Conservation (phyloP, 306 rosid genomes). For the Cercis canadensis region DNA sequence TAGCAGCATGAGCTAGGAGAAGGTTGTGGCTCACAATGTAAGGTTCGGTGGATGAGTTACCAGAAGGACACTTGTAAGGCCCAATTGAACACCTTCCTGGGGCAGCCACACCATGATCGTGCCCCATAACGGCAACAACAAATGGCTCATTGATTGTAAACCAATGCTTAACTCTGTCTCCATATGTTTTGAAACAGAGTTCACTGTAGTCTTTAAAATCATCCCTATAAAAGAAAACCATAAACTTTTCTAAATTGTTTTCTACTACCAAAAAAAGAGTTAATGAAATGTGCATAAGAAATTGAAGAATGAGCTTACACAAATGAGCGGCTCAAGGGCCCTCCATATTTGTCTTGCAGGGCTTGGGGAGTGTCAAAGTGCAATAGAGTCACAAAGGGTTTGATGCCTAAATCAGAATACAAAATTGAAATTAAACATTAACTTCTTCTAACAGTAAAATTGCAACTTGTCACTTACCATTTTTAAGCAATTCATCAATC, state of each 20-base stretch:
- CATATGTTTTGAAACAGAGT: constrained; percentile 36
- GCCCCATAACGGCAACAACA: constrained; percentile 27
- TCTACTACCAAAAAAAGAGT: no score
- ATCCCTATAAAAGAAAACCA: constrained; percentile 20
- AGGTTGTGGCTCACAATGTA: constrained; percentile 45
- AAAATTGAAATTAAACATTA: background rate
- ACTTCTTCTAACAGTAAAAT: no score
- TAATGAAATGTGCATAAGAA: no score
- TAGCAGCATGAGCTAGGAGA: constrained; percentile 47
- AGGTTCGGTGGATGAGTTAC: constrained; percentile 48
- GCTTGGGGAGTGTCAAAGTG: constrained; percentile 52
- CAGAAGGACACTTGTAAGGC: constrained; percentile 18
- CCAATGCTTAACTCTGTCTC: constrained; percentile 51
- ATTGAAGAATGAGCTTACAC: constrained; percentile 45
- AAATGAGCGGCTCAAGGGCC: constrained; percentile 38
- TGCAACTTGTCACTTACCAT: background rate
- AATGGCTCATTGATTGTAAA: constrained; percentile 48
- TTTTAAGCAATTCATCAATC: constrained; percentile 14
- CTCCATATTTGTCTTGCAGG: constrained; percentile 44
- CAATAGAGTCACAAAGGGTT: constrained; percentile 43
- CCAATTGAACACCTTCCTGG: constrained; percentile 46
- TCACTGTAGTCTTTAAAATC: constrained; percentile 45
- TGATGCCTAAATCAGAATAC: constrained; percentile 33
- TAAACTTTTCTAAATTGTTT: no score
- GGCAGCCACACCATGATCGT: constrained; percentile 39